Percentiles rank a stretch among this genome's conserved stretches.
Conservation (phyloP, 1,284 basidiomycete genomes). For the Afroboletus lepidellus region DNA sequence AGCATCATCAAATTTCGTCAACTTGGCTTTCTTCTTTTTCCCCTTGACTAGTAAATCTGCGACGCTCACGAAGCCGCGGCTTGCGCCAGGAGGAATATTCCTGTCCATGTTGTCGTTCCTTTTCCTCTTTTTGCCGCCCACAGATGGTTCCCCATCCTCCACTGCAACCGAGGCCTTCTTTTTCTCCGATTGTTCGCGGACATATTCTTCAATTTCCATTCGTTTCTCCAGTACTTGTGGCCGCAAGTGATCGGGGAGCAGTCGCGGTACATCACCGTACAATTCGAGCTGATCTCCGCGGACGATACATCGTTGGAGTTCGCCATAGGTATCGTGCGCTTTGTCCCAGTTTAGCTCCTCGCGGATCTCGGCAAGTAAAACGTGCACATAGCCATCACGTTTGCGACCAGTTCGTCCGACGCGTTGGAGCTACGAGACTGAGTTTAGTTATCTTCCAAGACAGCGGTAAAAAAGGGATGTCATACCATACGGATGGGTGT, state of each 20-base stretch:
- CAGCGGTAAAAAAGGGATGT: constrained; percentile 1
- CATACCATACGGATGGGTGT: constrained; percentile 94
- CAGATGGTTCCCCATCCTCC: constrained; percentile 23
- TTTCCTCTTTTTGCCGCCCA: constrained; percentile 60
- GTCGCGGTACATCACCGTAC: constrained; percentile 86
- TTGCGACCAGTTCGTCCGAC: constrained; percentile 96
- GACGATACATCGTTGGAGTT: constrained; percentile 88
- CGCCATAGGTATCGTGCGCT: constrained; percentile 84
- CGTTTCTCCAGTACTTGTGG: constrained; percentile 79
- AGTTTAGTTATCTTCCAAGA: not conserved
- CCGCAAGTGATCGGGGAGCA: constrained; percentile 77
- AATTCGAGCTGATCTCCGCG: constrained; percentile 87
- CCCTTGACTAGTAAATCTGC: constrained; percentile 50
- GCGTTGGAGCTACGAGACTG: constrained; percentile 76
- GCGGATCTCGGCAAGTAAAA: constrained; percentile 88
- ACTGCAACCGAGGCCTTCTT: constrained; percentile 35
- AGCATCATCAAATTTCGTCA: constrained; percentile 30
- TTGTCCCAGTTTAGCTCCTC: constrained; percentile 93
- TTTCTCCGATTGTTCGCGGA: constrained; percentile 47
- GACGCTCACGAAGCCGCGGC: constrained; percentile 62
- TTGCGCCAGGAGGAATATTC: constrained; percentile 66
- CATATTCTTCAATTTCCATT: constrained; percentile 78
- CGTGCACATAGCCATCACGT: constrained; percentile 86
- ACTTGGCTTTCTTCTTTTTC: constrained; percentile 47
- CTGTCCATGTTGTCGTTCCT: constrained; percentile 62